Base-by-base conservation (phyloP, 306 rosid species). In the Prunus salicina region DNA sequence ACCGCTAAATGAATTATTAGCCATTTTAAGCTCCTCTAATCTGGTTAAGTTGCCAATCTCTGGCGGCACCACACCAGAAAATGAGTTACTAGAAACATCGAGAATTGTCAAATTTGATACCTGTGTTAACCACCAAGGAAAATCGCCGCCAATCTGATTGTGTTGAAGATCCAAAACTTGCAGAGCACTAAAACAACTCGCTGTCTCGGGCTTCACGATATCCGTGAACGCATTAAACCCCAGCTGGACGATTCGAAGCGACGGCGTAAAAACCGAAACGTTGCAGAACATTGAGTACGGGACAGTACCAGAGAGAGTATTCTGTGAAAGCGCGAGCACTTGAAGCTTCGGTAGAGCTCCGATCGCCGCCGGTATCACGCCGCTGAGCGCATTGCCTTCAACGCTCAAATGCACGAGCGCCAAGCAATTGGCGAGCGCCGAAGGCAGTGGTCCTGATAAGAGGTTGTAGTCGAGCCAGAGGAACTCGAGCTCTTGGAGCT, bases 401-500 rank as follows among this genome's bases (percentile, higher is more conserved):
- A 79, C 91, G 82, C 94, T 94, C 47, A 94, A 82, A 81, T 94
- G 98, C 49, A 88, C 81, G 12, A 94, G 97, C 78, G 93, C 86
- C 50, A 91, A 90, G 67, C 95, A 91, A 56, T 94, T 91, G 5
- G 96, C 96, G 0, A 94, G 80, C 2, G 98, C 98, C 34, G 98
- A 91, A 55, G 98, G 97, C 24, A 94, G 73, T 16, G 98, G 90
- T 61, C 98, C 98, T 70, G 79, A 85, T 2, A 94, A 43, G 0
- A 84, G 77, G 73, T 94, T 94, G 76, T 90, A 85, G 69, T 94
- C 98, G 9, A 94, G 85, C 98, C 98, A 94, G 41, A 94, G 93
- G 72, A 89, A 91, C 63, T 91, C 89, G 5, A 94, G 87, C 80
- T 78, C 66, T 74, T 91, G 96, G 69, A 91, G 96, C 81, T 78